Conservation (phyloP, 495 filamentous ascomycete genomes). For the Podospora anserina region DNA sequence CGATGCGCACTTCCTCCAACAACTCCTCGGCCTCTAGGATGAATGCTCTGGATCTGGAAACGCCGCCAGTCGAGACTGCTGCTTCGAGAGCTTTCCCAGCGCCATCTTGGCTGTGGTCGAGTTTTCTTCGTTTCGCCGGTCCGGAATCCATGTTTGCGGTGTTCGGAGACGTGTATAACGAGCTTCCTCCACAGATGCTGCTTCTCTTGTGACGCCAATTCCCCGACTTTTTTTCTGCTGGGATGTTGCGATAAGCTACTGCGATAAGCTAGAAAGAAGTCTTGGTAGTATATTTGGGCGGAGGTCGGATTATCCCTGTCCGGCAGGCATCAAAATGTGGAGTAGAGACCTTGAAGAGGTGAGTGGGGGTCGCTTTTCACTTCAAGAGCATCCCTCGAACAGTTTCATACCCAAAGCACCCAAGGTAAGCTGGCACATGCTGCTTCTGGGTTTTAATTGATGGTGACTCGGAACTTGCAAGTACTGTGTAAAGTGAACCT, state of each 20-base stretch:
- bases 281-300: not conserved
- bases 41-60: conserved; percentile 60
- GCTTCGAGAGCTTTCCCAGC: conserved; percentile 31
- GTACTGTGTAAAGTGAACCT: too few species aligned
- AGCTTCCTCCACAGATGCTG: not conserved
- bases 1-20: conserved; percentile 61
- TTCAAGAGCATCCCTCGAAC: not conserved
- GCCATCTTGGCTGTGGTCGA: conserved; percentile 35
- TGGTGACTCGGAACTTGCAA: too few species aligned
- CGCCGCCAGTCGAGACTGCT: conserved; percentile 28
- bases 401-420: too few species aligned
- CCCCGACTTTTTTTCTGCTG: conserved; percentile 18
- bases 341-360: conserved; percentile 3
- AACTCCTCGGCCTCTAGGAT: conserved; percentile 86
- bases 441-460: too few species aligned
- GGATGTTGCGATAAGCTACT: conserved; percentile 16
- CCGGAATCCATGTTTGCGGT: conserved; percentile 38
- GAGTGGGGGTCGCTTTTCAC: not conserved
- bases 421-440: too few species aligned
- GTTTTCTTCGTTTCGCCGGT: conserved; percentile 50
- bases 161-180: not conserved
- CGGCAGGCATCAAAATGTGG: conserved; percentile 16
- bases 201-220: not conserved
- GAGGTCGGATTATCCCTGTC: conserved; percentile 15
- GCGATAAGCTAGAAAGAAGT: conserved; percentile 15